These are phyloP conservation scores for Syzygium oleosum DNA, from an alignment of 345 rosid species.

Conservation along the genomic window DNA sequence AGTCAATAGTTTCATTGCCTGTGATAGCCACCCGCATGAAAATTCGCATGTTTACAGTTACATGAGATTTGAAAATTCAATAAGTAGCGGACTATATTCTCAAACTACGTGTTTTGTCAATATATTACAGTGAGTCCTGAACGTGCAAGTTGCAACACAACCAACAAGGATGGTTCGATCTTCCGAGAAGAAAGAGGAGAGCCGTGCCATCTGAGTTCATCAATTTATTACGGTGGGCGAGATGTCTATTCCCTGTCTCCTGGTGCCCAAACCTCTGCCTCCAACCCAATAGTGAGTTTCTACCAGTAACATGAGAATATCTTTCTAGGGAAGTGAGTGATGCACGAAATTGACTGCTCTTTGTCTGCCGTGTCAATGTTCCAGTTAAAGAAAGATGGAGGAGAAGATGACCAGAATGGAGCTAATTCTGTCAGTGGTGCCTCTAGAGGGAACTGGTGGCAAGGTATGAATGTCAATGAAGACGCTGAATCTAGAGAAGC, in stretches of 20 bases:
- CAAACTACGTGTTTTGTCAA: not conserved
- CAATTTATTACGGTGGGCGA: constrained; percentile 86
- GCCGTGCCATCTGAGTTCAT: constrained; percentile 78
- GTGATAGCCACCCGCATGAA: not conserved
- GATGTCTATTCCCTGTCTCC: constrained; percentile 45
- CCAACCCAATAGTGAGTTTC: constrained; percentile 47
- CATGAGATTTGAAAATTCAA: not conserved
- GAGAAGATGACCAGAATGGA: constrained; percentile 47
- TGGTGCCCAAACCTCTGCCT: constrained; percentile 15
- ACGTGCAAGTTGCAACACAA: constrained; percentile 15
- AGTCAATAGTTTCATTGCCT: not conserved
- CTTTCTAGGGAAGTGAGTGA: not conserved
- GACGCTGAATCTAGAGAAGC: not conserved
- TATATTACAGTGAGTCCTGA: constrained; percentile 25
- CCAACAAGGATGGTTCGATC: constrained; percentile 19
- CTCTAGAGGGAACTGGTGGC: constrained; percentile 96
- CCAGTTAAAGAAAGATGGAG: constrained; percentile 52
- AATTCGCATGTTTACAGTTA: not conserved
- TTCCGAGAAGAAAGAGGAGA: constrained; percentile 40
- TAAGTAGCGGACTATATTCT: not conserved
- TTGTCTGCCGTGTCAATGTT: not conserved
- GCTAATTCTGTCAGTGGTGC: constrained; percentile 40
- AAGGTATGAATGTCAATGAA: constrained; percentile 31
- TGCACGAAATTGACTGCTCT: not conserved
- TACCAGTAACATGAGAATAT: not conserved